Base-by-base conservation (phyloP, 2,329 filamentous ascomycete genomes). In the Trichoderma koningii region DNA sequence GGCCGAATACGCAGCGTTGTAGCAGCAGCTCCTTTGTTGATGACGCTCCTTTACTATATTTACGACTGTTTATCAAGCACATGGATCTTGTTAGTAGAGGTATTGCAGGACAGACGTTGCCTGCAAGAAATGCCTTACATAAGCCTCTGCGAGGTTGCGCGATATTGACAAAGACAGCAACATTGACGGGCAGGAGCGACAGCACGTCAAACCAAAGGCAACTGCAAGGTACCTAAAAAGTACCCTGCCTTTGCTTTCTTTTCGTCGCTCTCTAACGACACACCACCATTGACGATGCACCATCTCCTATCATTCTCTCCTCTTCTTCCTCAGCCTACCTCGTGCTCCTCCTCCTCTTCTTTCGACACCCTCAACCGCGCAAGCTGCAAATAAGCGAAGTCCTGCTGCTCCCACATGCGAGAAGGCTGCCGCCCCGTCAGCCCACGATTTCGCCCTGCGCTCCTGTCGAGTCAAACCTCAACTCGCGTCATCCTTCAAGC, bases 361-460 rank as follows among this genome's bases (percentile, higher is more conserved):
- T 3, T 38, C 41, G 14, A 45, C 50, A 51, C 50, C 59, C 59
- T 62, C 59, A 45, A n/a, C 12, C 19, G 15, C 34, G n/a, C 44
- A 26, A 42, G 26, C 59, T 47, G 26, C 47, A 34, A 30, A 41
- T 52, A 52, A 41, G 47, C 57, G 38, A 62, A 47, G 59, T 52
- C n/a, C 34, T 38, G 34, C 34, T 38, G 34, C 34, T 38, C 34
- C 10, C 34, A 38, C 34, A 38, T 38, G n/a, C 28, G 41, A 34
- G 48, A 42, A 30, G 42, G 50, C 55, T 59, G 42, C 52, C 15
- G 55, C 41, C 34, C 53, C 55, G 41, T 56, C 41, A 45, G 41
- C 41, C 55, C 41, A 23, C 55, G 23, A 30, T 56, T 56, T 61
- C 34, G 47, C 38, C 48, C 50, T 23, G 47, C 34, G 57, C 57